Conservation (phyloP, 2,329 filamentous ascomycete species). For the Moelleriella libera region DNA sequence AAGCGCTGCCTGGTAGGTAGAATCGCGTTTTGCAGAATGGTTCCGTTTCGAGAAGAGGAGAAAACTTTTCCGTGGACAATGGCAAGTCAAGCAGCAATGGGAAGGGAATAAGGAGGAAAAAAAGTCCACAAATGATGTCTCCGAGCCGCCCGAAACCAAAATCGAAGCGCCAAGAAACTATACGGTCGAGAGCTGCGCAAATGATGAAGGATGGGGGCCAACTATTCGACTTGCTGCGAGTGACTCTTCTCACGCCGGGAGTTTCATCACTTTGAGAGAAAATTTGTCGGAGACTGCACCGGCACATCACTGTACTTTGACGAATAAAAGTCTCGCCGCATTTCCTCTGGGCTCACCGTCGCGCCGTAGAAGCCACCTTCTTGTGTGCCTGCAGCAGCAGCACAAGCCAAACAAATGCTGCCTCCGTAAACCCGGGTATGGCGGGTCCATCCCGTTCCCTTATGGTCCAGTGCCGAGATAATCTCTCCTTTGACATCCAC, state of each 20-base stretch:
- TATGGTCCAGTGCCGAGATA: constrained; percentile 30
- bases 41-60: no score
- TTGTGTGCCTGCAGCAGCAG: constrained; percentile 23
- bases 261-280: background rate
- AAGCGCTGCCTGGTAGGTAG: no score
- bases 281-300: constrained; percentile 1
- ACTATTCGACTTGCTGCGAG: background rate
- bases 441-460: constrained; percentile 37
- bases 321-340: constrained; percentile 13
- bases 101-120: no score
- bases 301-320: background rate
- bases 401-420: constrained; percentile 41
- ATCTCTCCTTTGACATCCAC: constrained; percentile 35
- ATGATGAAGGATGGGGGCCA: background rate
- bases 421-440: constrained; percentile 47
- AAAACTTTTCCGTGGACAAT: no score
- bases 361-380: constrained; percentile 38
- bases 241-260: background rate
- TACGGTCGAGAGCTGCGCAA: no score
- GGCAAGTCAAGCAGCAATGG: no score
- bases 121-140: no score
- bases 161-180: no score
- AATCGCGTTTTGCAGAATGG: no score
- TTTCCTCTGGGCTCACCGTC: constrained; percentile 37
- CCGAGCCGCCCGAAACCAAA: no score